A percentile compares a stretch with the other conserved stretches of the same genome.
These are phyloP conservation scores for Pelargonium myrrhifolium DNA, from an alignment of 441 rosid species.

Conservation along the genomic window DNA sequence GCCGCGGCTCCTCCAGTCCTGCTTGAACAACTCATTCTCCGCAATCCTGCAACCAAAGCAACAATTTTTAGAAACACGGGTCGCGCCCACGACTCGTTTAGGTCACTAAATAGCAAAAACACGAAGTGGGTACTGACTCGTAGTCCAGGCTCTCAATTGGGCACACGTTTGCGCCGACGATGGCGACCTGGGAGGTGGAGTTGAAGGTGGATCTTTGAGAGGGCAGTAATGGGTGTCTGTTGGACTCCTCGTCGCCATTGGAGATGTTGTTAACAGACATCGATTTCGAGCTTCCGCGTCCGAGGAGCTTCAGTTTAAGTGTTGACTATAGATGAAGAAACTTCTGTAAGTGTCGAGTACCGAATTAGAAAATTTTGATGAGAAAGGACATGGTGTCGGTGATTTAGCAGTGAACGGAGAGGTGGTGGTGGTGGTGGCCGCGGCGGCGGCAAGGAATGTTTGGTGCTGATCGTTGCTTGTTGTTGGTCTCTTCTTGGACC, in stretches of 20 bases:
- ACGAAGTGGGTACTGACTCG: conserved; percentile 11
- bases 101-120: not conserved
- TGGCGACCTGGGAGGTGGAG: conserved; percentile 30
- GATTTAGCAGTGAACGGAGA: too few relatives aligned
- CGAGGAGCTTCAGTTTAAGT: not conserved
- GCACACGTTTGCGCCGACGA: conserved; percentile 18
- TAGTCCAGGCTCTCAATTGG: conserved; percentile 22
- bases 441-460: too few relatives aligned
- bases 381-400: too few relatives aligned
- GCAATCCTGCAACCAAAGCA: conserved; percentile 43
- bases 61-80: not conserved
- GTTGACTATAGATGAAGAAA: not conserved
- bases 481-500: too few relatives aligned
- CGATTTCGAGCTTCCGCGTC: not conserved
- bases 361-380: too few relatives aligned
- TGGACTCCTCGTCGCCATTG: conserved; percentile 38
- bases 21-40: conserved; percentile 83
- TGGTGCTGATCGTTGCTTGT: too few relatives aligned
- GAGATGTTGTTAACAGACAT: not conserved
- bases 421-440: too few relatives aligned
- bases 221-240: conserved; percentile 37
- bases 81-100: not conserved
- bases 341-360: too few relatives aligned
- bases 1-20: conserved; percentile 86
- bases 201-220: conserved; percentile 32